A percentile compares a stretch with the other conserved stretches of the same genome.
Conservation (phyloP, 1,139 yeast genomes). For the Arxiozyma bovina region DNA sequence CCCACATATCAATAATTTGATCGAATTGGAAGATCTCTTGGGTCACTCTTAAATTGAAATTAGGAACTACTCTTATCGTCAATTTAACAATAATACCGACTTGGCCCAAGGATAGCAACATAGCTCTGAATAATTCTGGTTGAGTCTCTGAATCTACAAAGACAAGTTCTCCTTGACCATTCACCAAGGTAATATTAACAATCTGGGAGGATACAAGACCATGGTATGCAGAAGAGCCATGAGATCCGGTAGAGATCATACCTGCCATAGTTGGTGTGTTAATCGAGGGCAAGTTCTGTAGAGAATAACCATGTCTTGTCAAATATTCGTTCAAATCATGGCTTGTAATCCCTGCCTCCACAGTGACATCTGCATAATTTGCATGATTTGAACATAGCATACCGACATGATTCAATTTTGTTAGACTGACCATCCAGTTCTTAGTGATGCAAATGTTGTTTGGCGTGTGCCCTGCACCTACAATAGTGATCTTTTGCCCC, state of each 20-base stretch:
- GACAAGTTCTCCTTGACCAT: slow-evolving; percentile 63
- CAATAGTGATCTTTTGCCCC: slow-evolving; percentile 66
- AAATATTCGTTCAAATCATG: slow-evolving; percentile 65
- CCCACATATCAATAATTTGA: slow-evolving; percentile 59
- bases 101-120: slow-evolving; percentile 78
- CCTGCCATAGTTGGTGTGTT: slow-evolving; percentile 94
- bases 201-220: slow-evolving; percentile 85
- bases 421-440: slow-evolving; percentile 86
- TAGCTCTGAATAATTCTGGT: slow-evolving; percentile 73
- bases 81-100: slow-evolving; percentile 83
- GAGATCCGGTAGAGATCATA: slow-evolving; percentile 90
- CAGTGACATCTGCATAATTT: slow-evolving; percentile 78
- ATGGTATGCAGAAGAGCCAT: slow-evolving; percentile 89
- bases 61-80: slow-evolving; percentile 79
- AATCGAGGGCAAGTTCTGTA: slow-evolving; percentile 89
- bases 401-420: slow-evolving; percentile 53
- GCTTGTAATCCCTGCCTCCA: slow-evolving; percentile 86
- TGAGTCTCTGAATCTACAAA: slow-evolving; percentile 62
- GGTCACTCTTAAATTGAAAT: slow-evolving; percentile 68
- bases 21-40: slow-evolving; percentile 78
- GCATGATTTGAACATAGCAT: slow-evolving; percentile 33
- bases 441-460: slow-evolving; percentile 80
- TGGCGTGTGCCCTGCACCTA: slow-evolving; percentile 95
- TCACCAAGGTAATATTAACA: slow-evolving; percentile 63
- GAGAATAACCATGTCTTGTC: slow-evolving; percentile 57